Evolutionary conservation across 73 alveolate genomes (phyloP), one percentile per base, ranked within the genome.

Genomic region (Symbiodinium pilosum): DNA sequence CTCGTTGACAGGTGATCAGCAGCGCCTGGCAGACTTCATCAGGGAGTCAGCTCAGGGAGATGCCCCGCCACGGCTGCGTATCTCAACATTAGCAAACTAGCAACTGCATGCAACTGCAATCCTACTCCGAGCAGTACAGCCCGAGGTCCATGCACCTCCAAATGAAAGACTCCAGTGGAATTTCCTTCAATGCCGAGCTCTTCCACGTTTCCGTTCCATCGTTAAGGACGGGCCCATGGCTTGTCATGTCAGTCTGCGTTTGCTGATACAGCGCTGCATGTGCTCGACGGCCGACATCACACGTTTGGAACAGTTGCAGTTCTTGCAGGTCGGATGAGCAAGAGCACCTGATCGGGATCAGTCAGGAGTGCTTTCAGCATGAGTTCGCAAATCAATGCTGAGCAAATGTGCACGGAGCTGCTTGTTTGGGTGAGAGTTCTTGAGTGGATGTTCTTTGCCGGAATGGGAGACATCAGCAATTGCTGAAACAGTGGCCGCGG

Each of bases 141-240:
- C 12, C 11, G 42, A 91, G 97, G 97, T 91, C 97, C 44, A 91
- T 91, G 32, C 97, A 91, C 39, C 54, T 91, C 81, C 89, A 91
- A 54, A 91, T 91, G 97, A 91, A 43, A 43, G 97, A 91, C 40
- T 69, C 89, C 81, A 38, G 97, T 8, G 97, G 97, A 28, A 91
- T 91, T 34, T 42, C 97, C 56, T 91, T 91, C 97, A 91, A 69
- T 6, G 97, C 97, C 39, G 97, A 91, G 88, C 87, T 91, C 77
- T 91, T 91, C 75, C 97, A 91, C 54, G 97, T 91, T 36, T 4
- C 89, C 9, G 81, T 91, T 42, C 97, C 97, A 9, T 43, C 83
- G 0, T 3, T 28, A 38, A 64, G 81, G 81, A 64, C 81, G 38
- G 21, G 59, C 14, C 59, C n/a, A n/a, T n/a, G n/a, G n/a, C n/a